Evolutionary conservation across 1,139 yeast genomes (phyloP).

Genomic region (Saccharomyces hybrid): DNA sequence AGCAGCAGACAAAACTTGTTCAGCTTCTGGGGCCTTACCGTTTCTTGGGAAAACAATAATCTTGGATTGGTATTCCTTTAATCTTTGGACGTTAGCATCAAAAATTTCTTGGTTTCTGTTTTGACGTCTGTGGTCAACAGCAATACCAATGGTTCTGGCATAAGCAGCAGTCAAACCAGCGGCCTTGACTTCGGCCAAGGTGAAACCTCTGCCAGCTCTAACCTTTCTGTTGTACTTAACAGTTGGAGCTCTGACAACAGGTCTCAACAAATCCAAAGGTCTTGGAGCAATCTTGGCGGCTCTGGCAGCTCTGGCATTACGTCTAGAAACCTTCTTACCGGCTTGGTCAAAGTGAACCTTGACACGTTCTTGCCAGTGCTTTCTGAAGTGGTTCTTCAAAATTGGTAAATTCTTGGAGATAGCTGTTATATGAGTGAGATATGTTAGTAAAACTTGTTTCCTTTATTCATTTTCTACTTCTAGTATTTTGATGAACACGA

Average conservation of each 20-base stretch:
- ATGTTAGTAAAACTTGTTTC: constrained; percentile 48
- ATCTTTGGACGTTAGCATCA: constrained; percentile 91
- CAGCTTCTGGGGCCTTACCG: constrained; percentile 69
- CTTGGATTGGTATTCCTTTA: constrained; percentile 93
- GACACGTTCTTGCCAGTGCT: constrained; percentile 99
- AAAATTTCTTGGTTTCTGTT: constrained; percentile 96
- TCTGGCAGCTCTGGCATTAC: constrained; percentile 88
- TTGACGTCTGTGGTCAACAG: constrained; percentile 99
- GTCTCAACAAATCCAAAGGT: constrained; percentile 94
- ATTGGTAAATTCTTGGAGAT: constrained; percentile 96
- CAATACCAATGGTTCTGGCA: constrained; percentile 97
- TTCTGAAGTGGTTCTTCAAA: constrained; percentile 95
- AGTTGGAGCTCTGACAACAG: constrained; percentile 98
- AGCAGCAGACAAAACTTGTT: constrained; percentile 66
- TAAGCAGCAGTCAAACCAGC: constrained; percentile 91
- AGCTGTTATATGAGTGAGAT: constrained; percentile 45
- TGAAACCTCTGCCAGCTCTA: constrained; percentile 99
- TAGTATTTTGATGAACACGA: constrained; percentile 42
- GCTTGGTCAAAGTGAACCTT: constrained; percentile 63
- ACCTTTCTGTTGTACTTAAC: constrained; percentile 98
- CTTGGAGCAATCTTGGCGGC: constrained; percentile 97
- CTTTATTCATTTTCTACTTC: constrained; percentile 98
- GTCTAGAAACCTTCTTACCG: constrained; percentile 96
- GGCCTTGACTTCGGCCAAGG: constrained; percentile 97
- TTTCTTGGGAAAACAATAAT: constrained; percentile 94